Percentiles rank a stretch among this genome's conserved stretches.
These are phyloP conservation scores for Mortierella antarctica DNA, from an alignment of 192 early-diverging fungal genomes.

Conservation along the genomic window DNA sequence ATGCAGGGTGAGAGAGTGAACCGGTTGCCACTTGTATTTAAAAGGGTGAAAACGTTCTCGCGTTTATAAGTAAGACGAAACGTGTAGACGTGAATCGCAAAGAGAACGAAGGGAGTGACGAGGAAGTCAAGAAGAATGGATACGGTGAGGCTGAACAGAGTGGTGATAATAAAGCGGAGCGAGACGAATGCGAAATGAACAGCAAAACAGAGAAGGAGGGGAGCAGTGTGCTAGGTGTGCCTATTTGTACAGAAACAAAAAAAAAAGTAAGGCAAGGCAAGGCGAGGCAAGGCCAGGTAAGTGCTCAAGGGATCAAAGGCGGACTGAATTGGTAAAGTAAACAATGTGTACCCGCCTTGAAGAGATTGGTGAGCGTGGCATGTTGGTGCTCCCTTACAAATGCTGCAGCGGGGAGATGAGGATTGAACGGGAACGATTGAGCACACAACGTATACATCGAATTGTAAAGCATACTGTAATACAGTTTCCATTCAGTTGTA, in stretches of 20 bases:
- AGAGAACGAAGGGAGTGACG: background rate
- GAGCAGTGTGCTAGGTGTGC: background rate
- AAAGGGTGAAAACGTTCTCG: no score
- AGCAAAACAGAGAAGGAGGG: background rate
- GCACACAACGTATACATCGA: no score
- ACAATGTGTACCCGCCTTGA: no score
- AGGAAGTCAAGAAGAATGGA: background rate
- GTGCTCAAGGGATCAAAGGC: background rate
- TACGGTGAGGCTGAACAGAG: background rate
- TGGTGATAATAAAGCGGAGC: background rate
- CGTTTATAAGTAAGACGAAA: background rate
- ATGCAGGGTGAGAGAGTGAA: background rate
- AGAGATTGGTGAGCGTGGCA: background rate
- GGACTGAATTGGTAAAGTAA: no score
- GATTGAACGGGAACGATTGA: background rate
- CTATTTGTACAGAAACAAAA: constrained; percentile 21
- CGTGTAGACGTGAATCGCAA: no score
- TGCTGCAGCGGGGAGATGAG: background rate
- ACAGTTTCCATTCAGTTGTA: no score
- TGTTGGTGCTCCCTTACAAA: background rate
- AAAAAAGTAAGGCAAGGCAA: background rate
- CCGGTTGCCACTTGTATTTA: background rate
- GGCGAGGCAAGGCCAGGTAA: background rate
- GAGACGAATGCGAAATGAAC: background rate
- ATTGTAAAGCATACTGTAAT: no score